Percentiles rank a stretch among this genome's conserved stretches.
phyloP scores from a whole-genome alignment of 352 stramenopile species.

The Pythium insidiosum region DNA sequence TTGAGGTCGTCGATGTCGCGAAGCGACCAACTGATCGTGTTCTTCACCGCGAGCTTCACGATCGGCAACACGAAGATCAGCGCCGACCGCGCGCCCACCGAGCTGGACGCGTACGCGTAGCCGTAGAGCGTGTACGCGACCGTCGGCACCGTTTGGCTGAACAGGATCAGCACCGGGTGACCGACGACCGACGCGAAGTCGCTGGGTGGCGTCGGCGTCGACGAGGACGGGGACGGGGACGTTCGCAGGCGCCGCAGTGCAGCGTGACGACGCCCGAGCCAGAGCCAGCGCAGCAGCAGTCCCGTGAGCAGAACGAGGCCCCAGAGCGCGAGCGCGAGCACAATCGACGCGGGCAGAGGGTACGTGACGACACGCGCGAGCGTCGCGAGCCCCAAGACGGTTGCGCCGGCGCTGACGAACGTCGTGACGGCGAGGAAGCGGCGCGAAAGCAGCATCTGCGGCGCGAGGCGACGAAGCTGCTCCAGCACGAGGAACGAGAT shows the following conservation, averaged over 20 bases:
- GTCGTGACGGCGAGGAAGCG: background rate
- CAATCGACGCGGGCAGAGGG: slow-evolving; percentile 4
- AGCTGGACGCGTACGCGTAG: slow-evolving; percentile 5
- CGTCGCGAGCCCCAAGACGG: background rate
- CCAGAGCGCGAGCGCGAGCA: background rate
- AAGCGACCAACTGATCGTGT: slow-evolving; percentile 1
- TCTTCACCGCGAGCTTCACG: slow-evolving; percentile 17
- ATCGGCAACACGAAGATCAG: slow-evolving; percentile 4
- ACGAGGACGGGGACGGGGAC: background rate
- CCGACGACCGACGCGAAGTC: background rate
- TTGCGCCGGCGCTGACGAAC: background rate
- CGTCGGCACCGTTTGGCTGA: slow-evolving; percentile 13
- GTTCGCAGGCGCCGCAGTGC: background rate
- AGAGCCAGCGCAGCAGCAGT: too few species aligned
- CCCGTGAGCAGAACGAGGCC: background rate
- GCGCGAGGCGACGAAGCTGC: background rate
- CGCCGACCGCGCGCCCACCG: slow-evolving; percentile 4
- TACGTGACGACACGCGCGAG: background rate
- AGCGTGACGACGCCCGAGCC: background rate
- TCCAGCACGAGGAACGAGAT: background rate
- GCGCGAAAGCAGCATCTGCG: background rate
- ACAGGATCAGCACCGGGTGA: slow-evolving; percentile 4
- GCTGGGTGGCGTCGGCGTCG: background rate
- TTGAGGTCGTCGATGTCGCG: slow-evolving; percentile 4
- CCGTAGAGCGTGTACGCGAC: slow-evolving; percentile 21